These are phyloP conservation scores for Coemansia sp. DNA, from an alignment of 192 early-diverging fungal species.

Conservation along the genomic window DNA sequence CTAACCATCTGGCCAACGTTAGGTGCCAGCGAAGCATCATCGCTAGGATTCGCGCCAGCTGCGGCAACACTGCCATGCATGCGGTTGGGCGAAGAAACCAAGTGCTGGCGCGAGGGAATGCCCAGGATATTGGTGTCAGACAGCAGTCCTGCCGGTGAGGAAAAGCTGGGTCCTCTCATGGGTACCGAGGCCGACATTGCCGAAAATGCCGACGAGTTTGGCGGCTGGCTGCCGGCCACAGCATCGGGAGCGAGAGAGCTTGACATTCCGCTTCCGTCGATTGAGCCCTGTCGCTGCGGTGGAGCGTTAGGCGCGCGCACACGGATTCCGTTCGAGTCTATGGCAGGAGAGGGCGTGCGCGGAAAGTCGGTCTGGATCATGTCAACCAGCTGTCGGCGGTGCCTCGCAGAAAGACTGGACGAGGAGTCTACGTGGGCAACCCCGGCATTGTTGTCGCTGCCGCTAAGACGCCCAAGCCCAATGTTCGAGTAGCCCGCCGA, in stretches of 20 bases:
- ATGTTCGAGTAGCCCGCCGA: constrained; percentile 25
- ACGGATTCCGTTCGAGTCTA: constrained; percentile 23
- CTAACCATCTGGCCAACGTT: constrained; percentile 46
- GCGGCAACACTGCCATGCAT: constrained; percentile 30
- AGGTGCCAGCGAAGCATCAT: constrained; percentile 13
- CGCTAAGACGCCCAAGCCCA: constrained; percentile 24
- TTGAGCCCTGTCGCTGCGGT: constrained; percentile 9
- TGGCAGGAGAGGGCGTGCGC: constrained; percentile 49
- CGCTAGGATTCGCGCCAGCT: constrained; percentile 2
- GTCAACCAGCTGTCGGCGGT: constrained; percentile 46
- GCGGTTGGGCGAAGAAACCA: constrained; percentile 33
- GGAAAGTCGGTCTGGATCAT: constrained; percentile 53
- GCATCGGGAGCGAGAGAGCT: neutral
- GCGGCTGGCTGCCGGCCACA: constrained; percentile 5
- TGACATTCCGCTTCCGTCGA: constrained; percentile 6
- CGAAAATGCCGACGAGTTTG: constrained; percentile 39
- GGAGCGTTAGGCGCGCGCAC: constrained; percentile 13
- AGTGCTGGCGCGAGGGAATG: constrained; percentile 22
- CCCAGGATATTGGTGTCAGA: constrained; percentile 36
- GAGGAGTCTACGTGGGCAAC: constrained; percentile 14
- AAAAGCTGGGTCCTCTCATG: constrained; percentile 9
- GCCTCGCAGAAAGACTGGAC: constrained; percentile 13
- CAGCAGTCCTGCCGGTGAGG: constrained; percentile 24
- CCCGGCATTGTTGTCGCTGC: constrained; percentile 10
- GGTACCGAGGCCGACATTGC: constrained; percentile 36